A percentile compares a stretch with the other conserved stretches of the same genome.
These are phyloP conservation scores for Calcarisporium arbuscula DNA, from an alignment of 2,329 filamentous ascomycete genomes.

Conservation along the genomic window DNA sequence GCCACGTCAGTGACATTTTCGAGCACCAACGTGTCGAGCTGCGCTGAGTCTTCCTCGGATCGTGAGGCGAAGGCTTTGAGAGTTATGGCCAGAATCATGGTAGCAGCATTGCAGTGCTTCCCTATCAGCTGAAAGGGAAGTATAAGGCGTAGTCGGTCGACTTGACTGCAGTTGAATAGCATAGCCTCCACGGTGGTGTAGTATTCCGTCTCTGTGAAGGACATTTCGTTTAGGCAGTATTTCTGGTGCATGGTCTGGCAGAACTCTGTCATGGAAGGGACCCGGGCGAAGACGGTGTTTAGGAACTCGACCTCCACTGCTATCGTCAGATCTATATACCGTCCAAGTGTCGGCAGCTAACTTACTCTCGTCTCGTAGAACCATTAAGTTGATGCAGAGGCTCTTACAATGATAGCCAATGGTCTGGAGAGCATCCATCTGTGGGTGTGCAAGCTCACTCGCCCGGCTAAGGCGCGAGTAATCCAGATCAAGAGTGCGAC, in stretches of 20 bases:
- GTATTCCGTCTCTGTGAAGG: conserved; percentile 46
- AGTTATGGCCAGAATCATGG: conserved; percentile 46
- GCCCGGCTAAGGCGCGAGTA: conserved; percentile 39
- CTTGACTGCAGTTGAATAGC: conserved; percentile 36
- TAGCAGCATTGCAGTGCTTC: conserved; percentile 37
- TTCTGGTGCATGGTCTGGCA: conserved; percentile 34
- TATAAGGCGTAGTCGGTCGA: conserved; percentile 41
- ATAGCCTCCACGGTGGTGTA: conserved; percentile 32
- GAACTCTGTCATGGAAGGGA: conserved; percentile 41
- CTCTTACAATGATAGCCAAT: conserved; percentile 42
- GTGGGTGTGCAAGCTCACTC: conserved; percentile 24
- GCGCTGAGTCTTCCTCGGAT: conserved; percentile 35
- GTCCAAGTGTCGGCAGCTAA: no score
- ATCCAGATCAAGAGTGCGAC: conserved; percentile 43
- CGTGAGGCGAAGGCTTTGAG: conserved; percentile 41
- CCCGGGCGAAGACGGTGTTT: conserved; percentile 35
- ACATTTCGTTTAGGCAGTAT: conserved; percentile 41
- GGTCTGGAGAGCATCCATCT: conserved; percentile 35
- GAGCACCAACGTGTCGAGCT: conserved; percentile 39
- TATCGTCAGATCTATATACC: no score
- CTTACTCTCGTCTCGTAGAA: conserved; percentile 45
- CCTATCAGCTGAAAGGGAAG: conserved; percentile 46
- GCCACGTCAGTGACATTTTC: conserved; percentile 45
- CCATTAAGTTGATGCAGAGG: conserved; percentile 46
- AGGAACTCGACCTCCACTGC: conserved; percentile 45